A percentile compares a stretch with the other conserved stretches of the same genome.
These are phyloP conservation scores for Dioscorea zingiberensis DNA, from an alignment of 106 monocot genomes.

Conservation along the genomic window DNA sequence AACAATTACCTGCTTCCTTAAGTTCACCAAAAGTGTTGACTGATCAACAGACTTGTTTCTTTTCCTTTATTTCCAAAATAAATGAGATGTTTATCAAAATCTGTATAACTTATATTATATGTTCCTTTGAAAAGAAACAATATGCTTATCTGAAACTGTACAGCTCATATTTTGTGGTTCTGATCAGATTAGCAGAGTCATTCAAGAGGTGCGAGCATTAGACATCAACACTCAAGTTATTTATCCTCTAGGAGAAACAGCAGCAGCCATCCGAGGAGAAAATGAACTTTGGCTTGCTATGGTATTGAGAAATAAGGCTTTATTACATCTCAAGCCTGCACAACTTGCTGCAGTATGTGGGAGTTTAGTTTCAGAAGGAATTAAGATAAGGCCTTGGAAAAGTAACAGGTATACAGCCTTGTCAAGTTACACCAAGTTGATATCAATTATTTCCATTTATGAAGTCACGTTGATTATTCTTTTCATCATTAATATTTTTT, in stretches of 20 bases:
- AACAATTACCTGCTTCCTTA: too few relatives aligned
- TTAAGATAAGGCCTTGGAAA: slow-evolving; percentile 92
- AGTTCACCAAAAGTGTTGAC: too few relatives aligned
- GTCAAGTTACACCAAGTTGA: background rate
- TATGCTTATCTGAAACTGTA: too few relatives aligned
- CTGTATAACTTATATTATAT: too few relatives aligned
- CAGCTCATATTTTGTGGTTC: background rate
- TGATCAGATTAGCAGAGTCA: slow-evolving; percentile 81
- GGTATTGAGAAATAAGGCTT: slow-evolving; percentile 83
- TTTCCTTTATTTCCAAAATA: too few relatives aligned
- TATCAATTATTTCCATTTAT: background rate
- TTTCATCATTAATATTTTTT: background rate
- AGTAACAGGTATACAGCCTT: slow-evolving; percentile 39
- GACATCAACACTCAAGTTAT: slow-evolving; percentile 76
- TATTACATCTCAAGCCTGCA: slow-evolving; percentile 75
- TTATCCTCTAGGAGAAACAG: slow-evolving; percentile 92
- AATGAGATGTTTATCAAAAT: too few relatives aligned
- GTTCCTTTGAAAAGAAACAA: too few relatives aligned
- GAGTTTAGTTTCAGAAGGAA: slow-evolving; percentile 96
- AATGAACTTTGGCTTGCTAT: slow-evolving; percentile 98
- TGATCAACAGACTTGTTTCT: too few relatives aligned
- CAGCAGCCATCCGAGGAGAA: slow-evolving; percentile 86
- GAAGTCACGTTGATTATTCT: background rate
- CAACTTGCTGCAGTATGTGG: slow-evolving; percentile 91
- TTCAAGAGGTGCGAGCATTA: slow-evolving; percentile 82